These are phyloP conservation scores for Allium cepa DNA, from an alignment of 106 monocot genomes.

Conservation along the genomic window DNA sequence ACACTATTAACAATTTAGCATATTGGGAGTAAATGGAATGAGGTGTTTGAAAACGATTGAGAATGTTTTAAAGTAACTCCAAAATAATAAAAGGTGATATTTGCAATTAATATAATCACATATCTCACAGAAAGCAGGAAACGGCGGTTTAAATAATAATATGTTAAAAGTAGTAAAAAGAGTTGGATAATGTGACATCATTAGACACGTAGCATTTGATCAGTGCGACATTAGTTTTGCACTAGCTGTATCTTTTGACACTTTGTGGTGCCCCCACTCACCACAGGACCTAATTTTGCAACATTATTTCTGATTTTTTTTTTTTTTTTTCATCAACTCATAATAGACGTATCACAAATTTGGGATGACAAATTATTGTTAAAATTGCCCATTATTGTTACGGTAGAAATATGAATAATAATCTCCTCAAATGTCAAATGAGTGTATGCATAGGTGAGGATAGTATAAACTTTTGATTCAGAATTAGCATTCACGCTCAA, in stretches of 20 bases:
- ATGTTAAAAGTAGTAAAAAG: background rate
- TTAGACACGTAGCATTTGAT: background rate
- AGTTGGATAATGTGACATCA: too few relatives aligned
- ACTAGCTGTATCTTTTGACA: too few relatives aligned
- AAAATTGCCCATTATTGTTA: background rate
- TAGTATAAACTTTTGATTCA: too few relatives aligned
- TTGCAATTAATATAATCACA: background rate
- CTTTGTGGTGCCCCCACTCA: too few relatives aligned
- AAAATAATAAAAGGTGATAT: background rate
- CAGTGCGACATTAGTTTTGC: background rate
- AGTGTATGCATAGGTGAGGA: too few relatives aligned
- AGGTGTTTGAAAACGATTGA: background rate
- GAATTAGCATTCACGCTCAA: too few relatives aligned
- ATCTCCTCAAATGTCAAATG: too few relatives aligned
- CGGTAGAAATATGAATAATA: too few relatives aligned
- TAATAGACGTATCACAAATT: background rate
- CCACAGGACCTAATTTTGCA: too few relatives aligned
- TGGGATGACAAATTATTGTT: background rate
- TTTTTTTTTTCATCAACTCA: background rate
- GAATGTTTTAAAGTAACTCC: background rate
- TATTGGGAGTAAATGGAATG: background rate
- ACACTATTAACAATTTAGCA: background rate
- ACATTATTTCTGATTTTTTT: background rate
- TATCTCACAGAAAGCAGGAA: background rate
- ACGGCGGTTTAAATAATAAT: background rate